Percentiles rank a stretch among this genome's conserved stretches.
These are phyloP conservation scores for Aspergillus niger DNA, from an alignment of 2,329 filamentous ascomycete genomes.

Conservation along the genomic window DNA sequence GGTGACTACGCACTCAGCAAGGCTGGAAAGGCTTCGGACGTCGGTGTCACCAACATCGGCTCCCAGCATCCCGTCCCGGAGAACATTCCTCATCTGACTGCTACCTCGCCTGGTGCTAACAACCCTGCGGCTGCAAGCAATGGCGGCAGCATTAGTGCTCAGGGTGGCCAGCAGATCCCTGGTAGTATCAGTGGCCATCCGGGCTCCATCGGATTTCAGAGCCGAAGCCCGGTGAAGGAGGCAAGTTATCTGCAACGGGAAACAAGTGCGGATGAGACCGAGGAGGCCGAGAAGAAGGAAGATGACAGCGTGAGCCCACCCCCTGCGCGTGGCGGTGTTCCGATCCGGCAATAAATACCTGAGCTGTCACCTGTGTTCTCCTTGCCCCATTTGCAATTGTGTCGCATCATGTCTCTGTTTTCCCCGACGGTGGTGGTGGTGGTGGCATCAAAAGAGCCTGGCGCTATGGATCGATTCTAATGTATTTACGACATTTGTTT, in stretches of 20 bases:
- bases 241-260: constrained; percentile 82
- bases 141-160: constrained; percentile 31
- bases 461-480: constrained; percentile 33
- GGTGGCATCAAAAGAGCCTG: constrained; percentile 37
- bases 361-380: neutral
- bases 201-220: constrained; percentile 50
- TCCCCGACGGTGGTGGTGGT: constrained; percentile 22
- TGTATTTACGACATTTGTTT: constrained; percentile 15
- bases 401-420: constrained; percentile 8
- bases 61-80: constrained; percentile 93
- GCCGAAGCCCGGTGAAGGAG: constrained; percentile 86
- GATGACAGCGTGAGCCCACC: constrained; percentile 47
- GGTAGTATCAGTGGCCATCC: constrained; percentile 47
- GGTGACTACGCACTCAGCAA: constrained; percentile 96
- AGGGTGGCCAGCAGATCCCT: constrained; percentile 44
- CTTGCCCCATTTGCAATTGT: neutral
- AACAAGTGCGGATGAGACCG: constrained; percentile 64
- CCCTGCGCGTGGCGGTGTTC: constrained; percentile 56
- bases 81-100: constrained; percentile 87
- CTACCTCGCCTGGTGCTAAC: constrained; percentile 54
- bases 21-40: constrained; percentile 92
- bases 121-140: constrained; percentile 37
- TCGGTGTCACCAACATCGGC: constrained; percentile 90
- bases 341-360: constrained; percentile 60
- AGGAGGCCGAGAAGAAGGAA: constrained; percentile 46